phyloP scores from a whole-genome alignment of 2,329 filamentous ascomycete species.

The Aspergillus amoenus region DNA sequence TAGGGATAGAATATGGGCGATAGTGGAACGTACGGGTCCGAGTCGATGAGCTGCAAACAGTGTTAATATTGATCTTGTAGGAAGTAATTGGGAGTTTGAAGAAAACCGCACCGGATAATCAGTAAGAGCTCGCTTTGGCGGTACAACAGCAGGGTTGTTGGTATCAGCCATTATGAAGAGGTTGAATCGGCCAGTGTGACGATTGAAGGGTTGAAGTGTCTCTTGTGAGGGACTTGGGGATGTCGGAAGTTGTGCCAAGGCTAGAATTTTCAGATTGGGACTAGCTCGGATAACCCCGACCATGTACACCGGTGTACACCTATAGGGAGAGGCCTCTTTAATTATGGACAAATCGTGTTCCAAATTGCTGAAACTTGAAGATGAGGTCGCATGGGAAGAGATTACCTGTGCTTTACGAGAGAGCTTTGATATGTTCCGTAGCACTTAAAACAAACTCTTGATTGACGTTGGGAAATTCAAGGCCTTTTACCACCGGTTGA shows the following conservation, averaged over 20 bases:
- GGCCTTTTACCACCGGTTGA: too few relatives aligned
- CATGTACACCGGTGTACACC: too few relatives aligned
- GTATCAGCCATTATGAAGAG: conserved; percentile 37
- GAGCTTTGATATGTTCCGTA: background rate
- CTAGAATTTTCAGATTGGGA: conserved; percentile 8
- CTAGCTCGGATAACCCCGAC: background rate
- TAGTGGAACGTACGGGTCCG: conserved; percentile 75
- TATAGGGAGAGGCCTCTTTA: background rate
- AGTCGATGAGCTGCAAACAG: conserved; percentile 83
- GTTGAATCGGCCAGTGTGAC: conserved; percentile 12
- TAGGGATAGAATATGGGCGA: conserved; percentile 7
- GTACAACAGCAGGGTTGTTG: conserved; percentile 54
- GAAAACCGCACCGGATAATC: conserved; percentile 75
- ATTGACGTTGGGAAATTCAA: too few relatives aligned
- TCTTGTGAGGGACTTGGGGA: conserved; percentile 23
- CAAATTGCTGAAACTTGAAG: background rate
- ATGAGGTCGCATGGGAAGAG: background rate
- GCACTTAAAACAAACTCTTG: background rate
- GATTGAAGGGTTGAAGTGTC: conserved; percentile 22
- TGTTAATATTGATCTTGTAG: conserved; percentile 19
- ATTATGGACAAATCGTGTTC: background rate
- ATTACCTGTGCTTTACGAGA: background rate
- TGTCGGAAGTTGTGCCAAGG: conserved; percentile 25
- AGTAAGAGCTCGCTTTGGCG: conserved; percentile 75
- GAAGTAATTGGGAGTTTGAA: background rate